Evolutionary conservation across 2,329 filamentous ascomycete genomes (phyloP), one percentile per base, ranked within the genome.

Genomic region (Chalara sp.): DNA sequence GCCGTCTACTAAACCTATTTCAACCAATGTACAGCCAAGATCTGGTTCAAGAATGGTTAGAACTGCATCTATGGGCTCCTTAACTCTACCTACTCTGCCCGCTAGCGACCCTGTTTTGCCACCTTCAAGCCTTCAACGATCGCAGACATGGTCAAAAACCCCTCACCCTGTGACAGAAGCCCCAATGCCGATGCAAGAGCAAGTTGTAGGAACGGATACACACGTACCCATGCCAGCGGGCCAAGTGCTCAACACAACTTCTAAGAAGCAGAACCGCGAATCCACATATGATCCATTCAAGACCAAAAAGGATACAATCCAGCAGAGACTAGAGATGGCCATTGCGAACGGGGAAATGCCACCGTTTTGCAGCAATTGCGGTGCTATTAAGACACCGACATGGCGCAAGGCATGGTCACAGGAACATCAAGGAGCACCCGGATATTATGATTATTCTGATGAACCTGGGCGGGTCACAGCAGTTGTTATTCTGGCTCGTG

Each of bases 371-470:
- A 81, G 81, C 56, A 96, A 97, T 61, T 99, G 93, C 61, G 93
- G 93, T 5, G 87, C 90, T 6, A 95, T 99, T 51, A 88, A 97
- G 61, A 99, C 93, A 0, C 89, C 92, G 0, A 96, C 92, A 0
- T 99, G 93, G 93, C 84, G 93, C 53, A 93, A 92, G 63, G 89
- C 93, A 10, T 96, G 86, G 77, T 83, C 83, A n/a, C 89, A 89
- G 62, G 76, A 87, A 6, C 76, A 84, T 44, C 72, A 80, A 12
- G 90, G 89, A 1, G 76, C 77, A 32, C 89, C 89, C 0, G 76
- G 79, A 3, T 80, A 84, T 53, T 76, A 87, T 44, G 81, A 89
- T 52, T 81, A 85, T 49, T 87, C 84, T 0, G 83, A 87, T 53
- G 84, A 85, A 60, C 83, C 86, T 44, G 85, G 86, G 1, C 78